Evolutionary conservation across 331 rosid genomes (phyloP), one percentile per base, ranked within the genome.

Genomic region (Rosa hybrid): DNA sequence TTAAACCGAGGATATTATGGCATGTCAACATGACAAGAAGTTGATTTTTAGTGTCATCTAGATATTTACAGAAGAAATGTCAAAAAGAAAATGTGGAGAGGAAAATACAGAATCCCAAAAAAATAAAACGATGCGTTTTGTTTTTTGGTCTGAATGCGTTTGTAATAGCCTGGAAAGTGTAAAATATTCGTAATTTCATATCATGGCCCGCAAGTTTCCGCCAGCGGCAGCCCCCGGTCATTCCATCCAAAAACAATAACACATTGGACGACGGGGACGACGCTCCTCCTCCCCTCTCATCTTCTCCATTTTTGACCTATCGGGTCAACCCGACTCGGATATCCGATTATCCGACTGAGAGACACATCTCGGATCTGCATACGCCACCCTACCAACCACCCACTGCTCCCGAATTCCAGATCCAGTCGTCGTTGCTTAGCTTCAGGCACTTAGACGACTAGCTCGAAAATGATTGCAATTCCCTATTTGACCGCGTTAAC

Each of bases 401-500:
- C 39, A 34, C 39, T 34, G 39, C 39, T 17, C 67, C 65, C 78
- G 11, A 42, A 49, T 74, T 57, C 10, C 42, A 48, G 57, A 75
- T 44, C 70, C 56, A 3, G 1, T 25, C 21, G 16, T 16, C 77
- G 48, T 18, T 30, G 77, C 77, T 54, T 6, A 49, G 77, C 65
- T 73, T 49, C 76, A 25, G 2, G 49, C 49, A 8, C 45, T 48
- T 50, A 14, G 20, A 27, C 30, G 48, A 49, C 6, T 21, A 8
- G 25, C 3, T 62, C 27, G n/a, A 79, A 34, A 75, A 92, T 92
- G 97, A 87, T 89, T 21, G 81, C 91, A 23, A 90, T 92, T 68
- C 97, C 97, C 14, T 92, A 92, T 81, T 77, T 90, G 69, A 90
- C 97, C 59, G 97, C 97, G 6, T 81, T 92, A 64, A 87, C 90